Base-by-base conservation (phyloP, 306 rosid genomes). In the Medicago ruthenica region DNA sequence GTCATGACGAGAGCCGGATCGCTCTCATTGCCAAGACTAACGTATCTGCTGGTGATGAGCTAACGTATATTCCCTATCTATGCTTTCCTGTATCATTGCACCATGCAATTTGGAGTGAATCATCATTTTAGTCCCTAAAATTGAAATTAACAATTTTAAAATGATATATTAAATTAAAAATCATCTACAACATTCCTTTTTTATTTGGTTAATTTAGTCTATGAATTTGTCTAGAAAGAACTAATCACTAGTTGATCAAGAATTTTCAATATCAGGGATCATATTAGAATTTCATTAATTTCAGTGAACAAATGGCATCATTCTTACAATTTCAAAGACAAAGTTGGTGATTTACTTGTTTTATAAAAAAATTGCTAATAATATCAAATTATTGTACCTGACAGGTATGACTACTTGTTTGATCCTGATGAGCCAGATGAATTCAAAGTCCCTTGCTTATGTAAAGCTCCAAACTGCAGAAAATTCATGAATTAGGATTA, bases 321-420 rank as follows among this genome's bases (percentile, higher is more conserved):
- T 9, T 9, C 15, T 55, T 11, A 58, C 17, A 58, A 22, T 22
- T 58, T 11, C 9, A 50, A 50, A 15, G 57, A 50, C 20, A 6
- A n/a, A n/a, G 7, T 50, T n/a, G 57, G 9, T n/a, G 17, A 48
- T 50, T 50, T n/a, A 50, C 20, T 6, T n/a, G 57, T 50, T 50
- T 50, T 14, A 50, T n/a, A 7, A 5, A 50, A 0, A 5, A 7
- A 6, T 44, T 44, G 13, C 14, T 44, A 44, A 10, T 9, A 44
- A 44, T 44, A 10, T 11, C 50, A 12, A 44, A 44, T 44, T 44
- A 4, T 69, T 84, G 85, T 54, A 15, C 79, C 13, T 75, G 70
- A 81, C 90, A 93, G 97, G 89, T 93, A 90, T 57, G 95, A 93
- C 75, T 93, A 93, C 83, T 82, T 93, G 88, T 93, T 93, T 70